Base-by-base conservation (phyloP, 306 rosid species). In the Calophaca sinica region DNA sequence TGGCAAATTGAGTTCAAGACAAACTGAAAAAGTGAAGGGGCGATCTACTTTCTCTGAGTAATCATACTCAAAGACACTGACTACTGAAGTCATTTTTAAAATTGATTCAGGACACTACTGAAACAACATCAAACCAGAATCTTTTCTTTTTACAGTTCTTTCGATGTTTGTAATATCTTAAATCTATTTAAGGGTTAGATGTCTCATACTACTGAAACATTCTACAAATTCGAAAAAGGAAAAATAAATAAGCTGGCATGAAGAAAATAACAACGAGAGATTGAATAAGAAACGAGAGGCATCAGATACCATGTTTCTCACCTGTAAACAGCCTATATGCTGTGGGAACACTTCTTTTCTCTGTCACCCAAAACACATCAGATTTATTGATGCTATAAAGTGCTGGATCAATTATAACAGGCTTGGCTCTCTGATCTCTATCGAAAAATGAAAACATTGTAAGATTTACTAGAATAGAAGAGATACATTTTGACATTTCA, bases 271-370 rank as follows among this genome's bases (percentile, higher is more conserved):
- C 26, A 20, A 20, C 26, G 54, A 73, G 48, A 68, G 41, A 59
- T 51, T 41, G 79, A 71, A 44, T 54, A 0, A 68, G n/a, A 77
- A 64, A 48, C 68, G 52, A 80, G 44, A 64, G 14, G 28, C 52
- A 50, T 15, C 8, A 63, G 59, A 70, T 26, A 63, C 54, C 28
- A 53, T 5, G 66, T 53, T 74, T 82, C 80, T 70, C 75, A 93
- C 98, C 98, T 61, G 97, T 94, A 75, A 88, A 94, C 82, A 94
- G 84, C 85, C 85, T 89, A 80, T 88, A 94, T 3, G 96, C 81
- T 0, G 98, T 84, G 49, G 88, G 88, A 49, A 81, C 81, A 70
- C 35, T 85, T 77, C 88, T 81, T 58, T 48, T 81, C 79, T 85
- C 79, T 0, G 84, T 74, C 77, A 79, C 86, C 88, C 88, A 85